A percentile compares a stretch with the other conserved stretches of the same genome.
Conservation (phyloP, 2,329 filamentous ascomycete genomes). For the Arthrobotrys iridis region DNA sequence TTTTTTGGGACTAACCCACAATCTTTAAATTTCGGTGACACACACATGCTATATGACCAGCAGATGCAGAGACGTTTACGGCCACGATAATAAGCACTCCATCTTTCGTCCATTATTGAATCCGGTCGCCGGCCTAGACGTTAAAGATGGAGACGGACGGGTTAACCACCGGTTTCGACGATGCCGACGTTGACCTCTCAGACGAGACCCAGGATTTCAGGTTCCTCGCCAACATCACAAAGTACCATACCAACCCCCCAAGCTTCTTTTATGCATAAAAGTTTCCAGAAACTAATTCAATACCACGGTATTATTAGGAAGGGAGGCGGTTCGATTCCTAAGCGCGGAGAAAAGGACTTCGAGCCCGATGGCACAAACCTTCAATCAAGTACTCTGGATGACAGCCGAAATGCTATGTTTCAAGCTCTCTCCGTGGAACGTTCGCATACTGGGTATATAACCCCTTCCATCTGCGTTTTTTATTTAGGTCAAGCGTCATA, state of each 20-base stretch:
- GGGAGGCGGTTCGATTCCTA: constrained; percentile 70
- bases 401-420: constrained; percentile 87
- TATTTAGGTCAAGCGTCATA: background rate
- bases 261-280: constrained; percentile 53
- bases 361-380: constrained; percentile 88
- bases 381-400: constrained; percentile 80
- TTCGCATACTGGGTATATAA: constrained; percentile 45
- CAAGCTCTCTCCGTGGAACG: constrained; percentile 72
- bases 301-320: constrained; percentile 10
- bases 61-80: background rate
- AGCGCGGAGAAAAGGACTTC: constrained; percentile 96
- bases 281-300: background rate
- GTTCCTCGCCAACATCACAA: constrained; percentile 71
- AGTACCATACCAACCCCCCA: constrained; percentile 59
- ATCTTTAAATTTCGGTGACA: constrained; percentile 15
- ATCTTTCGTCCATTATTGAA: background rate
- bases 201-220: constrained; percentile 90
- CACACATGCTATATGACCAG: background rate
- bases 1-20: background rate
- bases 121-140: no score
- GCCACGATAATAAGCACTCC: background rate
- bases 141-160: constrained; percentile 51
- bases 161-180: constrained; percentile 56
- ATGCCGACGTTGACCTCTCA: constrained; percentile 70
- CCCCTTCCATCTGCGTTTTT: background rate